Base-by-base conservation (phyloP, 345 rosid species). In the Camelina neglecta region DNA sequence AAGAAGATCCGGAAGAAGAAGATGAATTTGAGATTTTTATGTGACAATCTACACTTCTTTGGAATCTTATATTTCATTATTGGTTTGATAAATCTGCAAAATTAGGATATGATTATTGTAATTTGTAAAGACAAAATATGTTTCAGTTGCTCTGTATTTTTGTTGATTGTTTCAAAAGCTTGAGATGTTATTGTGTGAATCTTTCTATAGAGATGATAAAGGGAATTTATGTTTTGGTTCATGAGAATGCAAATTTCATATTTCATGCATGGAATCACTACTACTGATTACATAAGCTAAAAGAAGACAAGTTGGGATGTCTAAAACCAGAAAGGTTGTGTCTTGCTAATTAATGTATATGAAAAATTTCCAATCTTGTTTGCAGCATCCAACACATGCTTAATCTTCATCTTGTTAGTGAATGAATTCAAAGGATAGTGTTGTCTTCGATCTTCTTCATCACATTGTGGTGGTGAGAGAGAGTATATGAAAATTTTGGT, bases 91-190 rank as follows among this genome's bases (percentile, higher is more conserved):
- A 29, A 29, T 41, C 15, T 24, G 31, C 12, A 55, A 9, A 38
- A 51, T 13, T 11, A 8, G 18, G 62, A 64, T 29, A 24, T 23
- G n/a, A n/a, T n/a, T n/a, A n/a, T n/a, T n/a, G n/a, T n/a, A n/a
- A n/a, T n/a, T 63, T 42, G 15, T 36, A 36, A n/a, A 4, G 6
- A 29, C 10, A 5, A 45, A 8, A 26, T n/a, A 20, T 35, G 56
- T 33, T 59, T 60, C 36, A 60, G 49, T 60, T 71, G 38, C 24
- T 55, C 1, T 69, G 41, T 55, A 24, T 6, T 56, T n/a, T 56
- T 36, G 56, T 41, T 67, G 60, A 51, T 67, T 67, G 39, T 41
- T 12, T 8, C 8, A 18, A 20, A 49, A 66, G 31, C 33, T 16
- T 67, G 33, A 50, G 10, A 26, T 26, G 29, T 26, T 9, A 5